Base-by-base conservation (phyloP, 116 monocot species). In the Cymodocea nodosa region DNA sequence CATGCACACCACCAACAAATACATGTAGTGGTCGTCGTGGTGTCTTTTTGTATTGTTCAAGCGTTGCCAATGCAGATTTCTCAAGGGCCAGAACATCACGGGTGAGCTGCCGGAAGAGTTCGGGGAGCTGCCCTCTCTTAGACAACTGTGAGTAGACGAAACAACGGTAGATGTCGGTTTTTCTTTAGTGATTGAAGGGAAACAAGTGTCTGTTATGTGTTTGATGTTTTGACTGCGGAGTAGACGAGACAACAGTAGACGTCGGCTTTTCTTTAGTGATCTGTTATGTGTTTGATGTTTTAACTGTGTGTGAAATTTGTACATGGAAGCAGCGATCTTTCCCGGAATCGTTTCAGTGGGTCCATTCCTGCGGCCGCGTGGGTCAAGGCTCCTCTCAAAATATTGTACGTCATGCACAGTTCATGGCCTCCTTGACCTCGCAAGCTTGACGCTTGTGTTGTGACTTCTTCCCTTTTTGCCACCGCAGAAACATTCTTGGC, bases 261-360 rank as follows among this genome's bases (percentile, higher is more conserved):
- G 30, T 30, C 2, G 40, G 40, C 5, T 6, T 40, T 40, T 40
- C 10, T 40, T 40, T 40, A 6, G 40, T 2, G 40, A 37, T 37
- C 6, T 23, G 8, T 50, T 10, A 65, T 48, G 4, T 44, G 50
- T 23, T 65, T 65, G 23, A 49, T 65, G 20, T 2, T 49, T 49
- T 15, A 19, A 8, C 13, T 65, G 37, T 64, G 16, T 15, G 44
- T 34, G 40, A 44, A 44, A 44, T 12, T 10, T 30, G 39, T 58
- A 24, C 18, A 40, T 20, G 6, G 7, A 35, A 52, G 50, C 79
- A 85, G 85, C 23, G 74, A 85, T 63, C 76, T 85, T 10, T 52
- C 72, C 11, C 70, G 73, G 39, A 85, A 85, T 71, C 74, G 76
- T 69, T 69, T 85, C 17, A 78, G 36, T 71, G 82, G 82, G 50